Conservation (phyloP, 768 basidiomycete genomes). For the Paxillus rubicundulus region DNA sequence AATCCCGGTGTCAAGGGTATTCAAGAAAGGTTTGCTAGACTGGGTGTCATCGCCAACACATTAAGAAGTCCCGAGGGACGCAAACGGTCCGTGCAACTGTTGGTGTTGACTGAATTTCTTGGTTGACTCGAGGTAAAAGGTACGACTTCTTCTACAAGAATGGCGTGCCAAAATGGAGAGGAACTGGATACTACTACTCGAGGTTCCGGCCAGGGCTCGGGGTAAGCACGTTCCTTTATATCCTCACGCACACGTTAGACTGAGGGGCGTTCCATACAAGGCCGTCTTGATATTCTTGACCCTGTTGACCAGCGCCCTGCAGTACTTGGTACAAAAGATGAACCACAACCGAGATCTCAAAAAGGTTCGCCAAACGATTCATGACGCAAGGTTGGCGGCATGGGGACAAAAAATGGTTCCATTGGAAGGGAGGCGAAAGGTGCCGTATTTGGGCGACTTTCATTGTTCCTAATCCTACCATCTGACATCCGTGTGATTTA, state of each 20-base stretch:
- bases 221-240: conserved; percentile 38
- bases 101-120: background rate
- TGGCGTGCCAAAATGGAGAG: conserved; percentile 95
- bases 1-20: conserved; percentile 80
- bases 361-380: conserved; percentile 60
- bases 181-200: conserved; percentile 94
- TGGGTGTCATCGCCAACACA: conserved; percentile 84
- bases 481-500: conserved; percentile 26
- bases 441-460: conserved; percentile 25
- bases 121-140: conserved; percentile 37
- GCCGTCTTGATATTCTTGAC: conserved; percentile 75
- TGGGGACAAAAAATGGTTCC: conserved; percentile 81
- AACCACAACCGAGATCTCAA: conserved; percentile 73
- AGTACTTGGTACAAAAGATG: conserved; percentile 75
- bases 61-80: conserved; percentile 73
- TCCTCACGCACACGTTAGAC: background rate
- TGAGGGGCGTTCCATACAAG: conserved; percentile 35
- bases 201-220: conserved; percentile 92
- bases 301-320: conserved; percentile 74
- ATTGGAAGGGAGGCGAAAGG: conserved; percentile 65
- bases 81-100: conserved; percentile 54
- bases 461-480: background rate
- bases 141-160: conserved; percentile 97
- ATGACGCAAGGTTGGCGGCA: conserved; percentile 66
- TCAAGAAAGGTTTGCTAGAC: conserved; percentile 88